A percentile compares a stretch with the other conserved stretches of the same genome.
phyloP scores from a whole-genome alignment of 169 alveolate species.

The Plasmodium blacklocki region DNA sequence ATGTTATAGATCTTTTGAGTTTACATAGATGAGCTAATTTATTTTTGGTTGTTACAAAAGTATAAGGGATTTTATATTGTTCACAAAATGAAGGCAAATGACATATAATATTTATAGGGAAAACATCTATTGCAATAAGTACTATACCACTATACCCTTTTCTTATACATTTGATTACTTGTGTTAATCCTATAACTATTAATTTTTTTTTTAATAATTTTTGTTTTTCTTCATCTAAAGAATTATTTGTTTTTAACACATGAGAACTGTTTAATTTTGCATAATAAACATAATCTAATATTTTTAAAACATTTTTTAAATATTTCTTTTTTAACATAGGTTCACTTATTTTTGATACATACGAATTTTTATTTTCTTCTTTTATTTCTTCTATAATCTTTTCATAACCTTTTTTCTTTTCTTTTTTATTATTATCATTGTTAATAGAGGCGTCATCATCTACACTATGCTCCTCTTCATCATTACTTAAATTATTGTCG shows the following conservation, averaged over 20 bases:
- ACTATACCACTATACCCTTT: conserved; percentile 93
- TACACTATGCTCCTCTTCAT: neutral
- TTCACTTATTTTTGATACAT: conserved; percentile 46
- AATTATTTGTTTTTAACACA: conserved; percentile 41
- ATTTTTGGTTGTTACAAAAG: conserved; percentile 93
- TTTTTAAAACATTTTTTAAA: conserved; percentile 48
- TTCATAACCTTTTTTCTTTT: conserved; percentile 23
- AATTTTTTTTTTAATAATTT: conserved; percentile 54
- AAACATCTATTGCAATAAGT: conserved; percentile 95
- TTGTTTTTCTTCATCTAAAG: conserved; percentile 31
- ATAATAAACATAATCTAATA: conserved; percentile 41
- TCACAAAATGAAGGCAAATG: conserved; percentile 97
- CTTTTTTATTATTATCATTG: neutral
- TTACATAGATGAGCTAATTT: conserved; percentile 94
- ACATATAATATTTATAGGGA: conserved; percentile 96
- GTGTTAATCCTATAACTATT: conserved; percentile 92
- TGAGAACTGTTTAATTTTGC: conserved; percentile 44
- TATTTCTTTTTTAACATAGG: conserved; percentile 64
- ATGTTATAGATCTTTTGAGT: conserved; percentile 96
- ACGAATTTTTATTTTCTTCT: conserved; percentile 36
- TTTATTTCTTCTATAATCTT: conserved; percentile 46
- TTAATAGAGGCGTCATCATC: neutral
- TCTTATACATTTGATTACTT: conserved; percentile 95
- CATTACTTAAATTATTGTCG: conserved; percentile 1
- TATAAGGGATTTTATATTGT: conserved; percentile 92